Base-by-base conservation (phyloP, 306 rosid species). In the Geum urbanum region DNA sequence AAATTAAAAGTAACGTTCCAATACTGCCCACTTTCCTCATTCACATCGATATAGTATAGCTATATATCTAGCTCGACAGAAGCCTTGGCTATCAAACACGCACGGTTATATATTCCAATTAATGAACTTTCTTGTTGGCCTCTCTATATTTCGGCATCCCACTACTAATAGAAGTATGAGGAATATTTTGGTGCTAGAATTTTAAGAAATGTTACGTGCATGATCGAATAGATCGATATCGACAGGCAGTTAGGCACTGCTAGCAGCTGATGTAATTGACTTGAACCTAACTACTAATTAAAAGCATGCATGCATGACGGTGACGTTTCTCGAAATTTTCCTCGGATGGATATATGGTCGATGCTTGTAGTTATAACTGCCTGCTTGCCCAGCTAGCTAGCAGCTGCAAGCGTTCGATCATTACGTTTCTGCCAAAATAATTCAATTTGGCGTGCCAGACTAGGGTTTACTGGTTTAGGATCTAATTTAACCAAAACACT, bases 291-390 rank as follows among this genome's bases (percentile, higher is more conserved):
- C 22, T 56, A 24, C 62, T n/a, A n/a, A n/a, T 27, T 22, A 11
- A 57, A 5, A 24, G 62, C 40, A 57, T 57, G 41, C 24, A n/a
- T 1, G 10, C 59, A n/a, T 35, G 71, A 52, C 72, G 50, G 7
- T 2, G 49, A 52, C 45, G 62, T 52, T 41, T 47, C 40, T 22
- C 13, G 61, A 20, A 48, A 19, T n/a, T n/a, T n/a, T n/a, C n/a
- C n/a, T n/a, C n/a, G n/a, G n/a, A n/a, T n/a, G n/a, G n/a, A n/a
- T 27, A 2, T 15, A 14, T 14, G 65, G 37, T 37, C 20, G 39
- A 40, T 66, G 66, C 57, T 65, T 43, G 15, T 56, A n/a, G 72
- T 44, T 74, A 27, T 27, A 27, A 27, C 32, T 27, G 32, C 2
- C 32, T 27, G 32, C 32, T 27, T 27, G 32, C 32, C 32, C 32